Base-by-base conservation (phyloP, 1,284 basidiomycete genomes). In the Pisolithus thermaeus region DNA sequence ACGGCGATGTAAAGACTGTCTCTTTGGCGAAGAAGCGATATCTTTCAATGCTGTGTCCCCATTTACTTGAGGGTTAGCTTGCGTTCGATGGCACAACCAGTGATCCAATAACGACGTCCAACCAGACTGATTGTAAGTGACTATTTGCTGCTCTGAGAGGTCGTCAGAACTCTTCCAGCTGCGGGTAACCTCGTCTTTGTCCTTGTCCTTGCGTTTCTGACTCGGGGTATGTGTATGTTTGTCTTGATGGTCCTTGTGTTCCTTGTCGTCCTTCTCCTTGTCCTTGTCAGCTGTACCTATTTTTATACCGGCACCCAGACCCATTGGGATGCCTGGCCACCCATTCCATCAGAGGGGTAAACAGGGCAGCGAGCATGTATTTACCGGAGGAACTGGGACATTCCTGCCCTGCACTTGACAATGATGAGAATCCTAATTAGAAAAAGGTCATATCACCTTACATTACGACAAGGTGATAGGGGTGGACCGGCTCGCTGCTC, bases 401-500 rank as follows among this genome's bases (percentile, higher is more conserved):
- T 72, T 90, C 87, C 64, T 92, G 90, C 18, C 89, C 90, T 27
- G 89, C 90, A 52, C 86, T 89, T 57, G 30, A 52, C 32, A 43
- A 39, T 39, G 45, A 53, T 65, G 45, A 63, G 54, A 52, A 52
- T 49, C 49, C 47, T 28, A 30, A 27, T 20, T 20, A 47, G 52
- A 49, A 37, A 55, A 49, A 39, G 36, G 52, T 47, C 35, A 14
- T 51, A 46, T 30, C 39, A 3, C 11, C 83, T 65, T 61, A 86
- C 86, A 92, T 77, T 22, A 92, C 80, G 20, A 92, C 71, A 16
- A 92, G 68, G 67, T 92, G 90, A 64, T 90, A 92, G 7, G 88
- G 87, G 66, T 92, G 90, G 18, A 63, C 63, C 16, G 73, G 68
- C 41, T 82, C 80, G 2, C 69, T 53, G 12, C 77, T 61, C 20